Conservation (phyloP, 1,284 basidiomycete genomes). For the Leccinum holopus region DNA sequence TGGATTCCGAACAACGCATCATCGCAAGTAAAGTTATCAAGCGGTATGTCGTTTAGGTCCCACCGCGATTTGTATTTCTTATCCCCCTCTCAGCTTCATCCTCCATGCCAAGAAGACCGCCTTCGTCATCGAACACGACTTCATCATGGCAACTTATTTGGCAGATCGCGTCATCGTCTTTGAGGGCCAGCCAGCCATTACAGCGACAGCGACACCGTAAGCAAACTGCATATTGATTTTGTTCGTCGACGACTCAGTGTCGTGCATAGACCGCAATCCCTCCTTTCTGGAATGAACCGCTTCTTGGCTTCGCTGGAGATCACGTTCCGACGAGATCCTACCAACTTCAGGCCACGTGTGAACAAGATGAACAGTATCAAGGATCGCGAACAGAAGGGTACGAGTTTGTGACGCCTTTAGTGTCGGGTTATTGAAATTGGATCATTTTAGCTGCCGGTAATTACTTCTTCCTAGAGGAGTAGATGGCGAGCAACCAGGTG, state of each 20-base stretch:
- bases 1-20: slow-evolving; percentile 98
- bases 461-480: slow-evolving; percentile 91
- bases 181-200: slow-evolving; percentile 79
- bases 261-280: slow-evolving; percentile 3
- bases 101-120: slow-evolving; percentile 95
- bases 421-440: slow-evolving; percentile 11
- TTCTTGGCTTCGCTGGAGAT: slow-evolving; percentile 93
- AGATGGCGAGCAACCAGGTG: slow-evolving; percentile 10
- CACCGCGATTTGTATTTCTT: not conserved
- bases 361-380: slow-evolving; percentile 94
- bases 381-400: slow-evolving; percentile 92
- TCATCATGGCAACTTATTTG: slow-evolving; percentile 96
- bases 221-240: slow-evolving; percentile 27
- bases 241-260: slow-evolving; percentile 9
- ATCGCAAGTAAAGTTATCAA: slow-evolving; percentile 97
- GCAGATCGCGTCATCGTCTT: slow-evolving; percentile 97
- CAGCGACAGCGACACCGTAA: slow-evolving; percentile 84
- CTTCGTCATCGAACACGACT: slow-evolving; percentile 98
- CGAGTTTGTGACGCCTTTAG: slow-evolving; percentile 26
- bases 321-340: slow-evolving; percentile 95
- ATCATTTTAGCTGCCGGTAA: slow-evolving; percentile 60
- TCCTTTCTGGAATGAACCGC: slow-evolving; percentile 56
- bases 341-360: slow-evolving; percentile 90
- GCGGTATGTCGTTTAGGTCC: slow-evolving; percentile 47
- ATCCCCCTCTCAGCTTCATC: slow-evolving; percentile 65